phyloP scores from a whole-genome alignment of 2,329 filamentous ascomycete species.

The Hypoxylon sp. region DNA sequence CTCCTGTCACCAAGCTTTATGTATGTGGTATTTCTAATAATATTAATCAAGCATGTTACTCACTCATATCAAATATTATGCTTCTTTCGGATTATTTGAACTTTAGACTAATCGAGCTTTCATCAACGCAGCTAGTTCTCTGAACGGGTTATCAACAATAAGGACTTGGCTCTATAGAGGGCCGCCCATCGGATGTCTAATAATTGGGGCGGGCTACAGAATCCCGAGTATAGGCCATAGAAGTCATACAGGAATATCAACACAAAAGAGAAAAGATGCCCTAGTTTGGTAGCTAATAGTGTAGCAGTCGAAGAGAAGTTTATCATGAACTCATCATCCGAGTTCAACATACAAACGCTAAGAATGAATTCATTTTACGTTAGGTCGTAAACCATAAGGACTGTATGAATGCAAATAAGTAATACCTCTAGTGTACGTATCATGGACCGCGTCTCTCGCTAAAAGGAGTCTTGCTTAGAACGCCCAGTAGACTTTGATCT shows the following conservation, averaged over 20 bases:
- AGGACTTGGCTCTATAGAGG: no score
- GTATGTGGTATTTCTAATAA: neutral
- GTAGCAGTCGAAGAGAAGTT: neutral
- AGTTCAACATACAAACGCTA: neutral
- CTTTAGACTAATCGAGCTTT: no score
- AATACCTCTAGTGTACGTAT: neutral
- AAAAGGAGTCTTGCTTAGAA: slow-evolving; percentile 51
- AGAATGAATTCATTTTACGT: neutral
- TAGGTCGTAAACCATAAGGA: neutral
- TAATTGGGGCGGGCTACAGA: no score
- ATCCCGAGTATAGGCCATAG: no score
- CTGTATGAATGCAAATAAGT: neutral
- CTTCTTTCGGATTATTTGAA: no score
- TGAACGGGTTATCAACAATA: no score
- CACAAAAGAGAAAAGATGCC: neutral
- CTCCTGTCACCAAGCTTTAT: neutral
- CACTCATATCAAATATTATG: no score
- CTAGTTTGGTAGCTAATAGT: neutral
- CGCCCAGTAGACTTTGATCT: slow-evolving; percentile 73
- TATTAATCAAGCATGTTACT: neutral
- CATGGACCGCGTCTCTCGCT: neutral
- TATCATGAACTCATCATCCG: neutral
- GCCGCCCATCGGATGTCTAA: no score
- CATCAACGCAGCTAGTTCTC: no score
- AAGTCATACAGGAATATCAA: no score